phyloP scores from a whole-genome alignment of 106 monocot genomes.

The Phalaenopsis aphrodite region DNA sequence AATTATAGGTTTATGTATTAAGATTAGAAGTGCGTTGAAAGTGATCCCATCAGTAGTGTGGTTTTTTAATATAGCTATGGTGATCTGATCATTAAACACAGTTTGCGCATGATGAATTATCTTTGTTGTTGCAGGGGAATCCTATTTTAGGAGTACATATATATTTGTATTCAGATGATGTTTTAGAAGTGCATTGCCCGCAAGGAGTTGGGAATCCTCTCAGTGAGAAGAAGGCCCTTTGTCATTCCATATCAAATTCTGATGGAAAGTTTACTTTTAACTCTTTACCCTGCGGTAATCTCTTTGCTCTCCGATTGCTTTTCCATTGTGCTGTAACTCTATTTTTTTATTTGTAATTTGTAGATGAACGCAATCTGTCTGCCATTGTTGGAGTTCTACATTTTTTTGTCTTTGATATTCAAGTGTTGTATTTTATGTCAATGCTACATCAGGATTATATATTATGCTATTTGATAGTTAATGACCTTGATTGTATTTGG shows the following conservation, averaged over 20 bases:
- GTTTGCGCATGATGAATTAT: neutral
- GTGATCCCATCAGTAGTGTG: neutral
- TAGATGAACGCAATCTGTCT: neutral
- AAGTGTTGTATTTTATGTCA: neutral
- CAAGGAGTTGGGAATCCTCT: constrained; percentile 55
- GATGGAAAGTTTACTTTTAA: constrained; percentile 76
- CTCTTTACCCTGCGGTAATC: constrained; percentile 91
- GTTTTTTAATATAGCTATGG: neutral
- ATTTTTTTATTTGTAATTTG: neutral
- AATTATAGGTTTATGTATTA: neutral
- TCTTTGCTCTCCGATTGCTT: neutral
- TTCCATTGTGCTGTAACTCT: neutral
- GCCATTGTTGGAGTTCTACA: neutral
- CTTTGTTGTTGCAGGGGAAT: constrained; percentile 62
- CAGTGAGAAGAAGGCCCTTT: constrained; percentile 54
- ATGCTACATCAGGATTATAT: neutral
- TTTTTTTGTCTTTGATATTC: constrained; percentile 1
- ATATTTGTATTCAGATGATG: constrained; percentile 83
- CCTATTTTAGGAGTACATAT: constrained; percentile 91
- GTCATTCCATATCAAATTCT: constrained; percentile 82
- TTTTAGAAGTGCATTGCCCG: constrained; percentile 55
- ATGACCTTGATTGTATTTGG: neutral
- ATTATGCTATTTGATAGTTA: neutral
- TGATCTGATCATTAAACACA: neutral
- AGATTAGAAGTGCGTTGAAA: neutral